A percentile compares a stretch with the other conserved stretches of the same genome.
phyloP scores from a whole-genome alignment of 2,329 filamentous ascomycete species.

The Alternaria brassicicola region DNA sequence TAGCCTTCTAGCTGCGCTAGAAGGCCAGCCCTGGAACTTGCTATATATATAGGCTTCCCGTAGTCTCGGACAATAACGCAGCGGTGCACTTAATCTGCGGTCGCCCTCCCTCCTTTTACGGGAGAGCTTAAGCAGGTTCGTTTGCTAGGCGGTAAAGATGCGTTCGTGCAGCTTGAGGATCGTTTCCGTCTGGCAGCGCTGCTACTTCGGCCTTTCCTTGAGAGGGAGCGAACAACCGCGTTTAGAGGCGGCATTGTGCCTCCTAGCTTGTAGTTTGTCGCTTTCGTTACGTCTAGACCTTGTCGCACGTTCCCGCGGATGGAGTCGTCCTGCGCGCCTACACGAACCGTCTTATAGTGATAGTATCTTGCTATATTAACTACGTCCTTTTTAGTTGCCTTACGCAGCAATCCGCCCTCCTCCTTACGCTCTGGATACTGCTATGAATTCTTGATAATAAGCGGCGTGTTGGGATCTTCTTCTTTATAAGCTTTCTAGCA shows the following conservation, averaged over 20 bases:
- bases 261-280: neutral
- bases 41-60: conserved; percentile 51
- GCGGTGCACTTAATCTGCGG: conserved; percentile 21
- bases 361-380: conserved; percentile 53
- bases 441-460: neutral
- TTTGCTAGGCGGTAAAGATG: conserved; percentile 24
- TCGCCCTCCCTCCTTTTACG: conserved; percentile 1
- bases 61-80: conserved; percentile 52
- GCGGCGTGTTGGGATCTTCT: neutral
- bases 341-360: conserved; percentile 51
- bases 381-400: conserved; percentile 47
- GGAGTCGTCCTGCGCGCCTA: neutral
- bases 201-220: conserved; percentile 19
- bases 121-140: conserved; percentile 13
- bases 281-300: conserved; percentile 1
- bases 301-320: neutral
- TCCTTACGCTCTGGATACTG: neutral
- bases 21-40: conserved; percentile 22
- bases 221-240: conserved; percentile 19
- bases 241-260: conserved; percentile 17
- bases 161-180: conserved; percentile 30
- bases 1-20: conserved; percentile 39
- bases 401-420: conserved; percentile 5
- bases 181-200: conserved; percentile 14
- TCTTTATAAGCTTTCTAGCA: neutral